These are phyloP conservation scores for Phytophthora colocasiae DNA, from an alignment of 352 stramenopile genomes.

Conservation along the genomic window DNA sequence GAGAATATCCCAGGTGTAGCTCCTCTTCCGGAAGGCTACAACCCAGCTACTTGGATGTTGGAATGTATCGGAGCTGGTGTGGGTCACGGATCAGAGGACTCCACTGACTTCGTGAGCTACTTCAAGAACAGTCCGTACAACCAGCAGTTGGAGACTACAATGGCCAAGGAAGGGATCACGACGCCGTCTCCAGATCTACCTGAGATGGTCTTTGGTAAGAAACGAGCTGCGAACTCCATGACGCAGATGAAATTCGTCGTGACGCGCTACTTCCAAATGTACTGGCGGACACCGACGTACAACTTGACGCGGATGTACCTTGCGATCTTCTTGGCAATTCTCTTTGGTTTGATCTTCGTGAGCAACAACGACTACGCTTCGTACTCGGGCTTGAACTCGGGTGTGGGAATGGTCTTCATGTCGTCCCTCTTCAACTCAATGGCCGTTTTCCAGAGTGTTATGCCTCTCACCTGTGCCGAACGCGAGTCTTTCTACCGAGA, in stretches of 20 bases:
- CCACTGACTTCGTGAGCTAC: slow-evolving; percentile 17
- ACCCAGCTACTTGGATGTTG: slow-evolving; percentile 13
- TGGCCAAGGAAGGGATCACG: slow-evolving; percentile 30
- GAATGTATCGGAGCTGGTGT: slow-evolving; percentile 17
- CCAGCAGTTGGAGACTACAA: slow-evolving; percentile 9
- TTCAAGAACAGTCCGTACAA: slow-evolving; percentile 22
- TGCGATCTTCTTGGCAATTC: slow-evolving; percentile 58
- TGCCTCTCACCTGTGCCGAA: slow-evolving; percentile 76
- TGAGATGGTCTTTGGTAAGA: slow-evolving; percentile 31
- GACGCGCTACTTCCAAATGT: slow-evolving; percentile 17
- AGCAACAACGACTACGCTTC: slow-evolving; percentile 30
- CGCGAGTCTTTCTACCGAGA: slow-evolving; percentile 81
- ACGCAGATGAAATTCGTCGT: slow-evolving; percentile 20
- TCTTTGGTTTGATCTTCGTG: slow-evolving; percentile 73
- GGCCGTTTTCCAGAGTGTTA: slow-evolving; percentile 16
- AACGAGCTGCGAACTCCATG: slow-evolving; percentile 20
- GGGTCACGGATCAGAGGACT: slow-evolving; percentile 4
- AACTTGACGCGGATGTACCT: slow-evolving; percentile 70
- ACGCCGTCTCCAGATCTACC: slow-evolving; percentile 26
- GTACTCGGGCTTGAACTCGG: slow-evolving; percentile 33
- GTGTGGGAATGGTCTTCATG: slow-evolving; percentile 75
- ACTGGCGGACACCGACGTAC: slow-evolving; percentile 45
- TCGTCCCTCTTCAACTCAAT: slow-evolving; percentile 58
- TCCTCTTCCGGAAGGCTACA: slow-evolving; percentile 9
- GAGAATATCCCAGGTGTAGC: slow-evolving; percentile 10